Conservation (phyloP, 306 rosid species). For the Vachellia pachyceras region DNA sequence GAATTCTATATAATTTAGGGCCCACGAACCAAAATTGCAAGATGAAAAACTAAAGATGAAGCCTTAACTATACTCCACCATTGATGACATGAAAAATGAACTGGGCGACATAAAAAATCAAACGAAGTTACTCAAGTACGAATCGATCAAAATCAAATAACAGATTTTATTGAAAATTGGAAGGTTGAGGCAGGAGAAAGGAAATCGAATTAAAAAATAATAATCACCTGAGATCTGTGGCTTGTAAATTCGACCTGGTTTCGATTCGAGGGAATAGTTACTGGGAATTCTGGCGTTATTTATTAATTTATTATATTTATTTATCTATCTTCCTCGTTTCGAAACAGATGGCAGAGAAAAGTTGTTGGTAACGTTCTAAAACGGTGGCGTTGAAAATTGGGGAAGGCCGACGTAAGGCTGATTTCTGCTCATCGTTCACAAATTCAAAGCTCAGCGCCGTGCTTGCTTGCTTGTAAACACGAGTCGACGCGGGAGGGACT, state of each 20-base stretch:
- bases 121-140: background rate
- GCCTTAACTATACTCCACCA: constrained; percentile 2
- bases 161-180: background rate
- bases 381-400: constrained; percentile 34
- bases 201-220: background rate
- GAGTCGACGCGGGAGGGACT: background rate
- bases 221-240: constrained; percentile 3
- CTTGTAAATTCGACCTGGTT: background rate
- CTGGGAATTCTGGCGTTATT: background rate
- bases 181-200: background rate
- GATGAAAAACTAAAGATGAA: background rate
- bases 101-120: background rate
- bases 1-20: background rate
- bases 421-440: background rate
- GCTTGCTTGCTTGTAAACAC: background rate
- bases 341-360: background rate
- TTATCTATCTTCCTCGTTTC: background rate
- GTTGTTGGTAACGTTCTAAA: constrained; percentile 6
- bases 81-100: background rate
- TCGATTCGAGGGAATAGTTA: background rate
- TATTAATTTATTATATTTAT: background rate
- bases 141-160: background rate
- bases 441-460: background rate
- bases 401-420: background rate
- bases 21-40: background rate